Percentiles rank a stretch among this genome's conserved stretches.
Conservation (phyloP, 371 early-diverging fungal genomes). For the Batkoa obscura region DNA sequence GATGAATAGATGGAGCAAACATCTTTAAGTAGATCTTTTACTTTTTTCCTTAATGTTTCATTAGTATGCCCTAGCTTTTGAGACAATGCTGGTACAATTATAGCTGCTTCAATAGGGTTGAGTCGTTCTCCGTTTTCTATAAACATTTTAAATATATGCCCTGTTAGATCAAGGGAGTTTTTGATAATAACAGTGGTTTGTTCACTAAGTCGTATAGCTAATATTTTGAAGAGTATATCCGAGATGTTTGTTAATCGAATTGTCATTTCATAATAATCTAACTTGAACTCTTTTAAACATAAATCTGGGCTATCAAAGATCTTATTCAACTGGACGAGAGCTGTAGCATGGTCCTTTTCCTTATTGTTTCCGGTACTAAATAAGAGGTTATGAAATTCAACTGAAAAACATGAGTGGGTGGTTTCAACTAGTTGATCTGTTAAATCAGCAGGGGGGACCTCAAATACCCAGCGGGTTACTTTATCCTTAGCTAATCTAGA, state of each 20-base stretch:
- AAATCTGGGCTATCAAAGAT: neutral
- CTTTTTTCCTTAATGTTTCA: constrained; percentile 47
- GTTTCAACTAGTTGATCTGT: constrained; percentile 36
- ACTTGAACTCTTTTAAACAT: constrained; percentile 19
- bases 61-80: constrained; percentile 66
- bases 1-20: constrained; percentile 56
- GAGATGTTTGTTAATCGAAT: constrained; percentile 35
- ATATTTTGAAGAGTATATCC: constrained; percentile 64
- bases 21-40: constrained; percentile 39
- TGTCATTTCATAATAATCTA: constrained; percentile 25
- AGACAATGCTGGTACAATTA: constrained; percentile 60
- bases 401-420: constrained; percentile 31
- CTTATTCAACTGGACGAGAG: constrained; percentile 5
- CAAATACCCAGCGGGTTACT: constrained; percentile 46
- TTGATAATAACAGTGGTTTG: constrained; percentile 69
- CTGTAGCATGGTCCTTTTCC: constrained; percentile 50
- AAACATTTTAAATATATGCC: constrained; percentile 37
- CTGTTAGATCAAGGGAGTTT: constrained; percentile 56
- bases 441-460: constrained; percentile 48
- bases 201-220: constrained; percentile 70
- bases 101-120: constrained; percentile 57
- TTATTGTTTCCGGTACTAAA: constrained; percentile 69
- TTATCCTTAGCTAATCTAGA: constrained; percentile 49
- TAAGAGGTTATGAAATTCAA: constrained; percentile 29
- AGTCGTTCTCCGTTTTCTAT: constrained; percentile 36